Base-by-base conservation (phyloP, 495 filamentous ascomycete genomes). In the Letharia lupina region DNA sequence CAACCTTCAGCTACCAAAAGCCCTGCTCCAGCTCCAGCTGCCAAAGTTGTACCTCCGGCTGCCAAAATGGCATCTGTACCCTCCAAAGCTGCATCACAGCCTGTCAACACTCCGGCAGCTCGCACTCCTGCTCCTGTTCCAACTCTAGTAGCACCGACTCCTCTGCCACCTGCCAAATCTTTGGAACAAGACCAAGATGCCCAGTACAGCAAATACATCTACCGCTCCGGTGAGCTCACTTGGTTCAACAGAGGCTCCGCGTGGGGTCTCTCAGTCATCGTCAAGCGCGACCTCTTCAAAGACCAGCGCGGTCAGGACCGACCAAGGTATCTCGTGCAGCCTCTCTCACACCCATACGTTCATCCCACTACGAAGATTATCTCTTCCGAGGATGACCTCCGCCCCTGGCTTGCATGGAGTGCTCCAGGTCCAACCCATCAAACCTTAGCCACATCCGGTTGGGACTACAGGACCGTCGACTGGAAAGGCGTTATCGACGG, bases 341-440 rank as follows among this genome's bases (percentile, higher is more conserved):
- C 81, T 10, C 74, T 85, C 2, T 84, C 82, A 0, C 77, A 83
- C 70, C 83, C 82, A 16, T 72, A 71, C 67, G 37, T 66, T 23
- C 72, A 76, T 40, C 75, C 76, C n/a, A 44, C 67, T 12, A 47
- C 72, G 1, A 72, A 75, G 48, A 70, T 77, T 5, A 78, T 82
- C 20, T 68, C 72, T 15, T 63, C 73, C 16, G 75, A 84, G 56
- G 60, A 63, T 7, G 60, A 72, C 10, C 69, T 87, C 18, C 76
- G 84, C 33, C 85, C 85, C 4, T 87, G 84, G 84, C 77, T 87
- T 41, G 85, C 85, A 4, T 86, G 85, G 85, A 85, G 79, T 63
- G 81, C 81, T 33, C 85, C 85, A 7, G 62, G 68, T 60, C 69
- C 77, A 41, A 74, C 64, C 42, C 58, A 74, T 70, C 67, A 63